phyloP scores from a whole-genome alignment of 352 stramenopile species.

The Pythium folliculosum region DNA sequence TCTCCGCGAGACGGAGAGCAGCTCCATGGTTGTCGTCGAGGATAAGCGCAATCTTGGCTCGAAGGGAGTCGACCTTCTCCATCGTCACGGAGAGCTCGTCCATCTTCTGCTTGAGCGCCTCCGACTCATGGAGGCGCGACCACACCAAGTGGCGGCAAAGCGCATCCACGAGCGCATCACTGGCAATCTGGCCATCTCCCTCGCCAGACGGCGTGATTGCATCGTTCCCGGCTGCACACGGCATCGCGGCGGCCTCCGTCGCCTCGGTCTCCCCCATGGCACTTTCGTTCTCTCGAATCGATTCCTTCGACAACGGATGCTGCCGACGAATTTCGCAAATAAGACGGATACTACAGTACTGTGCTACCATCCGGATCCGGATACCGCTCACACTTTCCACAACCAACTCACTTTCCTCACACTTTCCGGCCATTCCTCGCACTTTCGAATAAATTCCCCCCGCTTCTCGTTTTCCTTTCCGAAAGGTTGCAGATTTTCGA shows the following conservation, averaged over 20 bases:
- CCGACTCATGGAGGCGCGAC: constrained; percentile 6
- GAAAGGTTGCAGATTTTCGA: not conserved
- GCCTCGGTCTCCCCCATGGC: no score
- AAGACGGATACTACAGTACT: not conserved
- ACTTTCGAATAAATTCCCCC: not conserved
- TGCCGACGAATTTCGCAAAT: not conserved
- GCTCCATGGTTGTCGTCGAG: not conserved
- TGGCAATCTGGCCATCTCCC: not conserved
- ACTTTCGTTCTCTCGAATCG: not conserved
- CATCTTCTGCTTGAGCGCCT: constrained; percentile 1
- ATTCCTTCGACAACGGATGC: no score
- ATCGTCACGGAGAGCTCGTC: not conserved
- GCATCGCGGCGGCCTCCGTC: no score
- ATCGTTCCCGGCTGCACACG: not conserved
- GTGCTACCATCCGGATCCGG: not conserved
- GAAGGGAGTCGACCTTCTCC: not conserved
- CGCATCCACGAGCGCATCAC: not conserved
- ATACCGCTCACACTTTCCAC: not conserved
- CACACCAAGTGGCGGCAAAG: not conserved
- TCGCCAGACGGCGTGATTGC: not conserved
- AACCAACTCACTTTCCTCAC: not conserved
- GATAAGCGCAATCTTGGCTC: not conserved
- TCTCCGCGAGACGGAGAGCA: not conserved
- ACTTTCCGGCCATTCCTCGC: not conserved
- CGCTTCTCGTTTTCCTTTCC: not conserved